Percentiles rank a stretch among this genome's conserved stretches.
Evolutionary conservation across 306 rosid genomes (phyloP).

Genomic region (Pueraria montana): DNA sequence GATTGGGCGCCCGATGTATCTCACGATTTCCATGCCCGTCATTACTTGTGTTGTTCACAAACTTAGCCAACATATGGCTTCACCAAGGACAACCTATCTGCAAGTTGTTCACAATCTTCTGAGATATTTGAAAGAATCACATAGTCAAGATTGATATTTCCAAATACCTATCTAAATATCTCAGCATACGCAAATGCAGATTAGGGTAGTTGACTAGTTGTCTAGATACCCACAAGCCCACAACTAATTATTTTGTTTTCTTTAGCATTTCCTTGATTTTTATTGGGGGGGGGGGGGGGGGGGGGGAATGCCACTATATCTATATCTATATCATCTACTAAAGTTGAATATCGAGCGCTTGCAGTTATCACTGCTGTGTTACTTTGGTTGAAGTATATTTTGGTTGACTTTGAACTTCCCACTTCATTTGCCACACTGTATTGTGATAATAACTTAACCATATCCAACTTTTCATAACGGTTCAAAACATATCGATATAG

Average conservation of each 20-base stretch:
- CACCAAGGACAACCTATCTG: background rate
- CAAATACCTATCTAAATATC: background rate
- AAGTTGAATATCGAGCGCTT: background rate
- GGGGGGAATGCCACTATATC: too few species aligned
- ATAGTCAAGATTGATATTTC: background rate
- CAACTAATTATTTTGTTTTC: background rate
- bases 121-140: background rate
- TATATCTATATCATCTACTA: background rate
- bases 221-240: background rate
- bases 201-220: background rate
- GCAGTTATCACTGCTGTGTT: too few species aligned
- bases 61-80: too few species aligned
- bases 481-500: background rate
- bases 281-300: too few species aligned
- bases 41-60: background rate
- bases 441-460: background rate
- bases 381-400: background rate
- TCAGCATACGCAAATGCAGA: background rate
- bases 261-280: too few species aligned
- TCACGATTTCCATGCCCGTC: background rate
- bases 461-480: background rate
- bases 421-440: background rate
- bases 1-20: too few species aligned
- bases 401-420: background rate
- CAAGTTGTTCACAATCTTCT: background rate